Evolutionary conservation across 129 eudicot genomes (phyloP).

Genomic region (Flaveria robusta): DNA sequence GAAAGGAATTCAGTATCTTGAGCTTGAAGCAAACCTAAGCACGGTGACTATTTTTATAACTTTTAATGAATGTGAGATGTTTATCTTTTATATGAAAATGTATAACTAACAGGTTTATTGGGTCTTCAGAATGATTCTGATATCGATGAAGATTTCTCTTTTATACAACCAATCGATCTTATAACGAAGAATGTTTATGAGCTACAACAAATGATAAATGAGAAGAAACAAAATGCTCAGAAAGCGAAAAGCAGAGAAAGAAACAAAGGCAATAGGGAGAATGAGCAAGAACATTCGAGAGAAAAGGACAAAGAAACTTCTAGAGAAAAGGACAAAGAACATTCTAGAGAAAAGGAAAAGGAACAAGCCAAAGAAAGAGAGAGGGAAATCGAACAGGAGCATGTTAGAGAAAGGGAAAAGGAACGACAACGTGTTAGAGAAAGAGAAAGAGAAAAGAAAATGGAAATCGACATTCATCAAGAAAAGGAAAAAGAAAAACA

Average conservation of each 20-base stretch:
- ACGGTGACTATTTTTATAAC: conserved; percentile 7
- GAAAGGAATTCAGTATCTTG: conserved; percentile 94
- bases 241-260: conserved; percentile 53
- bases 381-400: conserved; percentile 48
- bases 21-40: conserved; percentile 87
- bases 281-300: conserved; percentile 45
- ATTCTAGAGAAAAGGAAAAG: conserved; percentile 45
- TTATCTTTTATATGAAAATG: neutral
- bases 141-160: conserved; percentile 85
- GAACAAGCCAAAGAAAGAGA: conserved; percentile 45
- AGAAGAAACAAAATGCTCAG: conserved; percentile 56
- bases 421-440: conserved; percentile 39
- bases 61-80: neutral
- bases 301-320: conserved; percentile 49
- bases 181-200: conserved; percentile 84
- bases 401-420: conserved; percentile 38
- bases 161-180: conserved; percentile 85
- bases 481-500: conserved; percentile 59
- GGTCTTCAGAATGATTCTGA: conserved; percentile 73
- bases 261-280: conserved; percentile 53
- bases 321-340: conserved; percentile 44
- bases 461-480: conserved; percentile 38
- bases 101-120: conserved; percentile 35
- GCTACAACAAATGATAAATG: conserved; percentile 73
- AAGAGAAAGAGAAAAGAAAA: conserved; percentile 45